phyloP scores from a whole-genome alignment of 352 stramenopile species.

The Phytophthora citricola region DNA sequence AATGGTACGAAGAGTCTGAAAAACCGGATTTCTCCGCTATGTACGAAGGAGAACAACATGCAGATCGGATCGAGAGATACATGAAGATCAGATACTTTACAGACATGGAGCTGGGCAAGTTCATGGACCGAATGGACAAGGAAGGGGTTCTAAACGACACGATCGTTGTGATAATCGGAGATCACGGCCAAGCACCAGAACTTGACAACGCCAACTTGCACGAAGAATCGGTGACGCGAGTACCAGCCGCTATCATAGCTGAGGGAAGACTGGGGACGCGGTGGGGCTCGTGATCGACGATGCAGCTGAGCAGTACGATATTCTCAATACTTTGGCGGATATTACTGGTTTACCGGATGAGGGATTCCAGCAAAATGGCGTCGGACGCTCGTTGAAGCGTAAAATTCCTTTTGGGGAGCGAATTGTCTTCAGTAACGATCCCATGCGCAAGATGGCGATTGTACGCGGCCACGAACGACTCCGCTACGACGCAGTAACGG shows the following conservation, averaged over 20 bases:
- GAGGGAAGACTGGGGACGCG: conserved; percentile 49
- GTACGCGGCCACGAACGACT: conserved; percentile 53
- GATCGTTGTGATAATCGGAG: conserved; percentile 60
- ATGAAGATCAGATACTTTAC: conserved; percentile 65
- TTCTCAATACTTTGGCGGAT: conserved; percentile 69
- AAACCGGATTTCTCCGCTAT: conserved; percentile 63
- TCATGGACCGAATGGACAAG: conserved; percentile 56
- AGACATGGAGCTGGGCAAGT: conserved; percentile 60
- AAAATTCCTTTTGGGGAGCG: conserved; percentile 28
- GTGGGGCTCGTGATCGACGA: conserved; percentile 53
- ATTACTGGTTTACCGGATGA: conserved; percentile 57
- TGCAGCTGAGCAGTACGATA: conserved; percentile 56
- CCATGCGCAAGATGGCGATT: conserved; percentile 52
- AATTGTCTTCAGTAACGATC: conserved; percentile 63
- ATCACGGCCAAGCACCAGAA: conserved; percentile 68
- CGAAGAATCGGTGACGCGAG: conserved; percentile 49
- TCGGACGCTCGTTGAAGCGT: conserved; percentile 67
- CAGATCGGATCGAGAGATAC: conserved; percentile 51
- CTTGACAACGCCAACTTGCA: conserved; percentile 44
- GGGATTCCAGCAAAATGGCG: conserved; percentile 60
- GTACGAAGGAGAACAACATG: conserved; percentile 43
- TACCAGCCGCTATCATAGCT: conserved; percentile 55
- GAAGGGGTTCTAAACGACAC: conserved; percentile 65
- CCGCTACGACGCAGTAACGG: conserved; percentile 45
- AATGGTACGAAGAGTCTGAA: conserved; percentile 48